Evolutionary conservation across 169 alveolate genomes (phyloP).

Genomic region (Plasmodium chabaudi): DNA sequence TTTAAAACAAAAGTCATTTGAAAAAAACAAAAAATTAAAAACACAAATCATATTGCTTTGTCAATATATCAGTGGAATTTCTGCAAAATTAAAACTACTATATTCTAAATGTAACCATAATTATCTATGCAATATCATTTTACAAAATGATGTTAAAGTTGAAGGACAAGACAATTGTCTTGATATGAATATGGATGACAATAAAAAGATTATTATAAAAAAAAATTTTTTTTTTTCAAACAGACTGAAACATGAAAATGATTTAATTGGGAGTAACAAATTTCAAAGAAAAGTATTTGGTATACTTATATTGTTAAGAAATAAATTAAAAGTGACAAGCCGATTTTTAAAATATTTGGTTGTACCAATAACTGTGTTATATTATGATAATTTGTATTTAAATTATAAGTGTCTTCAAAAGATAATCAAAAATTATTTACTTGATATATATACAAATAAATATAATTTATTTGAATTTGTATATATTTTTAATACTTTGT

Average conservation of each 20-base stretch:
- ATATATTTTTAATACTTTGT: slow-evolving; percentile 38
- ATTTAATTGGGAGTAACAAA: slow-evolving; percentile 32
- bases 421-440: slow-evolving; percentile 35
- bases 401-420: slow-evolving; percentile 41
- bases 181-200: background rate
- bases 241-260: background rate
- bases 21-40: slow-evolving; percentile 30
- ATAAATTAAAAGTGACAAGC: slow-evolving; percentile 26
- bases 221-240: background rate
- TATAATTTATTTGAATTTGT: slow-evolving; percentile 12
- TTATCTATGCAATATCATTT: background rate
- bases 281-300: slow-evolving; percentile 11
- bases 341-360: slow-evolving; percentile 26
- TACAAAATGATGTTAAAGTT: background rate
- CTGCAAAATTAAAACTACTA: background rate
- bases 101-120: background rate
- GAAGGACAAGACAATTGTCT: background rate
- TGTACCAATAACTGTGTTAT: slow-evolving; percentile 30
- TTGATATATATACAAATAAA: slow-evolving; percentile 26
- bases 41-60: background rate
- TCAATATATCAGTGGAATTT: background rate
- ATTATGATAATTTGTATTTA: slow-evolving; percentile 38
- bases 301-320: slow-evolving; percentile 3
- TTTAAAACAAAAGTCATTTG: slow-evolving; percentile 15
- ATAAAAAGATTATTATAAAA: background rate